Conservation (phyloP, 1,284 basidiomycete genomes). For the Cystobasidium slooffiae region DNA sequence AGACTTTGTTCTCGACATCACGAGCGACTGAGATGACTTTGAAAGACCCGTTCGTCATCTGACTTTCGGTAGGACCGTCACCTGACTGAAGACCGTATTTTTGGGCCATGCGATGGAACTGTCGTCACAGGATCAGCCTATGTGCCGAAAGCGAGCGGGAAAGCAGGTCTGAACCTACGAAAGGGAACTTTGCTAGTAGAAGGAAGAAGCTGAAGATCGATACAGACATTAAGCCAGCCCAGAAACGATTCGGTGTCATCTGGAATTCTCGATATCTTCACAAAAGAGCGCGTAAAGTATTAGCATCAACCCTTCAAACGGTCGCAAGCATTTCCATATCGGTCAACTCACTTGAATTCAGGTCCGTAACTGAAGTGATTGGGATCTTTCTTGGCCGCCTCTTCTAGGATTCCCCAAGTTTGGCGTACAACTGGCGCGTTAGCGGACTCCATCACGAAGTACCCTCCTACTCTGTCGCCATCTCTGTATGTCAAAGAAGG, state of each 20-base stretch:
- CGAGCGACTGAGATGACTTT: slow-evolving; percentile 50
- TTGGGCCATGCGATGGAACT: slow-evolving; percentile 48
- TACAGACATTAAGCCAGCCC: slow-evolving; percentile 50
- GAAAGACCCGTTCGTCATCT: slow-evolving; percentile 51
- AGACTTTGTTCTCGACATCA: slow-evolving; percentile 47
- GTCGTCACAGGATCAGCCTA: slow-evolving; percentile 28
- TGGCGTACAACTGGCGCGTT: slow-evolving; percentile 51
- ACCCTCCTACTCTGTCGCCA: slow-evolving; percentile 42
- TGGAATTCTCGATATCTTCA: slow-evolving; percentile 48
- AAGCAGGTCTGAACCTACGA: neutral
- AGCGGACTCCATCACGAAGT: slow-evolving; percentile 48
- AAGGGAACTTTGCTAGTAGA: slow-evolving; percentile 10
- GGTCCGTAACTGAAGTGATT: slow-evolving; percentile 34
- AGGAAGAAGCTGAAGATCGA: slow-evolving; percentile 46
- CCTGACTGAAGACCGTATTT: slow-evolving; percentile 51
- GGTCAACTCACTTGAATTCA: slow-evolving; percentile 37
- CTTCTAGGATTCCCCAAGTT: slow-evolving; percentile 53
- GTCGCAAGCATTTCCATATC: neutral
- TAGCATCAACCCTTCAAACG: neutral
- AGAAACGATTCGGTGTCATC: slow-evolving; percentile 39
- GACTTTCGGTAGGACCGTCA: slow-evolving; percentile 48
- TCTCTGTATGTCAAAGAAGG: slow-evolving; percentile 13
- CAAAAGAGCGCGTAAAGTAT: neutral
- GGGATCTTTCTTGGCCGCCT: slow-evolving; percentile 24
- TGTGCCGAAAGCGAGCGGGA: neutral